Evolutionary conservation across 2,329 filamentous ascomycete species (phyloP), one percentile per base, ranked within the genome.

Genomic region (Fusarium protoensiforme): DNA sequence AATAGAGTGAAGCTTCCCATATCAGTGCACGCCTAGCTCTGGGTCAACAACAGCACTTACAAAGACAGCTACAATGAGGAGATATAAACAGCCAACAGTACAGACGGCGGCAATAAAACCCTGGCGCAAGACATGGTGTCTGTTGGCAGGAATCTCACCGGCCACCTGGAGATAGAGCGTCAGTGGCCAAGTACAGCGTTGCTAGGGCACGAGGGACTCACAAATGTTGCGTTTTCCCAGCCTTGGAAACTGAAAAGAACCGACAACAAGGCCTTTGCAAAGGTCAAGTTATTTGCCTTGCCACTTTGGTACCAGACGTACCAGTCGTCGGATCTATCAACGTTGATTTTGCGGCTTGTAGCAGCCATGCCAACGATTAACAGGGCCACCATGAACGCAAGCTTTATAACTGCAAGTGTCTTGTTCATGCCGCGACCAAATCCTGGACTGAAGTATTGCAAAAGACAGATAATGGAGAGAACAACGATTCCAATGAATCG

Each of bases 191-290:
- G 20, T 33, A 16, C 1, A 5, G 5, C 2, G 22, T 6, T 2
- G 13, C 1, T 2, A 6, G 11, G 14, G 13, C n/a, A 35, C 24
- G 9, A 9, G 29, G 7, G 3, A 61, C 62, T 38, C 6, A 65
- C 62, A 60, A 65, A 65, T 6, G 54, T 65, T 6, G 62, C 62
- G 33, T 65, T 65, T 33, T 65, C 62, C 62, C 62, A 65, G 2
- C 62, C 62, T 16, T 65, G 53, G 18, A 51, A 65, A 14, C 62
- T 65, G 35, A 65, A 65, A 2, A 65, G 31, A 10, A 65, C 62
- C 0, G 33, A 18, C 1, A 65, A 18, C 13, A 65, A 24, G 7
- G 62, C 62, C 10, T 65, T 65, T 22, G 62, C 62, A 27, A 60
- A 65, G 5, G 27, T 5, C 2, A 38, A 16, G 31, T 18, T 7